Base-by-base conservation (phyloP, 306 rosid genomes). In the Ceratonia siliqua region DNA sequence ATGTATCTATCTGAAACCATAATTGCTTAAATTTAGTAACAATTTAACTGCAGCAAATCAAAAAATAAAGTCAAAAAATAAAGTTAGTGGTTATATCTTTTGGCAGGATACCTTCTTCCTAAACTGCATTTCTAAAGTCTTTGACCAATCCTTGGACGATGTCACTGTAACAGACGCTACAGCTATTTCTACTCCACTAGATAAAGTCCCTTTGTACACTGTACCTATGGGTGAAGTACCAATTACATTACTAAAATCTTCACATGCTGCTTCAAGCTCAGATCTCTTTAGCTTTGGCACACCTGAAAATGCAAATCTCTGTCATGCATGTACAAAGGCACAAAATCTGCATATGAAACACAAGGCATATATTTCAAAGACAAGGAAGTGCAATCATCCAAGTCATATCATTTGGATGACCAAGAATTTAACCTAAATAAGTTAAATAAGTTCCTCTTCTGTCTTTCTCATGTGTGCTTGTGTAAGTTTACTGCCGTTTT, bases 201-300 rank as follows among this genome's bases (percentile, higher is more conserved):
- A 94, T 73, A 94, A 81, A 50, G 98, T 94, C 82, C 98, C 98
- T 84, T 94, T 94, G 85, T 88, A 91, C 74, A 89, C 82, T 46
- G 89, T 87, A 38, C 94, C 96, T 41, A 82, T 73, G 18, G 94
- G 81, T 62, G 91, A 88, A 79, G 87, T 78, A 58, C 92, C 88
- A 53, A 93, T 85, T n/a, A 93, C 94, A 58, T 93, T 93, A 79
- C 98, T 93, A 79, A 93, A 93, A 91, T 91, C 98, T 79, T 93
- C 98, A 63, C 98, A 93, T 25, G 98, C 97, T 70, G 82, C 86
- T 85, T 81, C 91, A 73, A 93, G 88, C 85, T 93, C 98, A 45
- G 94, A 88, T 81, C 94, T 86, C 85, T 91, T 91, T 25, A 93
- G 88, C 76, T 88, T 91, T 67, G 96, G 97, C 65, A 89, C 96